Base-by-base conservation (phyloP, 148 eudicot genomes). In the Chenopodium album region DNA sequence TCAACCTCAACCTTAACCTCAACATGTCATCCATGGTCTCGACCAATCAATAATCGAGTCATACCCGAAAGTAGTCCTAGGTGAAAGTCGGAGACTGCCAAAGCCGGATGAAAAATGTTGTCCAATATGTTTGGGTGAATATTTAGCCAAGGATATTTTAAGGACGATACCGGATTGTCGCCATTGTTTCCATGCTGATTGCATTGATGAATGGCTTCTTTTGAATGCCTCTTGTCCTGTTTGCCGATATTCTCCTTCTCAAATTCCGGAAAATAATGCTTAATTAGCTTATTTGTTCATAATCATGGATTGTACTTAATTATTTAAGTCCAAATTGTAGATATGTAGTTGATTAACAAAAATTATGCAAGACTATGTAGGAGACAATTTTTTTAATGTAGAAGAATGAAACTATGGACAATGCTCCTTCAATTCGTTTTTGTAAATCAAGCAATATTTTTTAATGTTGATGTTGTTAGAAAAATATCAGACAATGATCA, bases 201-300 rank as follows among this genome's bases (percentile, higher is more conserved):
- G 97, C 44, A 76, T 92, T 69, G 94, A 91, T 37, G 91, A 92
- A 67, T 92, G 97, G 94, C 92, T 91, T 66, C 68, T 62, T 1
- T 29, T 85, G 37, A 90, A 90, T 28, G 85, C 83, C 0, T 73
- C 97, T 12, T 92, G 97, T 78, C 97, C 97, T 0, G 85, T 92
- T 81, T 92, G 94, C 31, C 78, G 94, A 23, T 81, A 60, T 56
- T 87, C 87, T 20, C 92, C 90, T 1, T 4, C 75, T 2, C 50
- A 12, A 8, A 2, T n/a, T n/a, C 29, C 63, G 1, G 13, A 32
- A 32, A 70, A 70, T 19, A 37, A 32, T 70, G n/a, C 9, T 70
- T 70, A 26, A 71, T 71, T 23, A 71, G n/a, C 47, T 19, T 16
- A 7, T 2, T 9, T 41, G 44, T 41, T 41, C 44, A 41, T 41